A percentile compares a stretch with the other conserved stretches of the same genome.
These are phyloP conservation scores for Yamadazyma mexicana DNA, from an alignment of 1,139 yeast genomes.

Conservation along the genomic window DNA sequence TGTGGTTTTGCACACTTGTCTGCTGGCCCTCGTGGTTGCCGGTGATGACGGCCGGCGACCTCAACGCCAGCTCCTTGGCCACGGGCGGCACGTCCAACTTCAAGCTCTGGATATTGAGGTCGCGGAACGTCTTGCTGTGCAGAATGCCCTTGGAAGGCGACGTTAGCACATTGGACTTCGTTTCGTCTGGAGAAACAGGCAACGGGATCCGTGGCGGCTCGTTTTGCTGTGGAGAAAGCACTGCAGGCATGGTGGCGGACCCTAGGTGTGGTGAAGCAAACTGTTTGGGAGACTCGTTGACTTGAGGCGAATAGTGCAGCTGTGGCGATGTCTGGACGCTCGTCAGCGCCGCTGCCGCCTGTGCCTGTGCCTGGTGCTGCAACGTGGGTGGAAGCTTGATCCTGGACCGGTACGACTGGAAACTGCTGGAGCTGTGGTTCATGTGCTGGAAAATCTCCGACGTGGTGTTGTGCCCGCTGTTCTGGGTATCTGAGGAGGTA, in stretches of 20 bases:
- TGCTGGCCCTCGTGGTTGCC: too few relatives aligned
- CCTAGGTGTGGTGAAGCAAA: too few relatives aligned
- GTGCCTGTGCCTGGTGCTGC: slow-evolving; percentile 12
- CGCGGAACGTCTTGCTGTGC: slow-evolving; percentile 16
- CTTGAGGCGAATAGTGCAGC: background rate
- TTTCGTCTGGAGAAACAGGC: slow-evolving; percentile 15
- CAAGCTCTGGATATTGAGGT: slow-evolving; percentile 14
- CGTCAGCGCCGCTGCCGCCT: slow-evolving; percentile 1
- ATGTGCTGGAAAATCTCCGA: slow-evolving; percentile 12
- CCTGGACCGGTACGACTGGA: slow-evolving; percentile 32
- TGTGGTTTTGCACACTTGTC: too few relatives aligned
- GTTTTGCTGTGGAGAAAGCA: background rate
- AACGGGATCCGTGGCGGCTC: slow-evolving; percentile 16
- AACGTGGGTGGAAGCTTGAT: slow-evolving; percentile 30
- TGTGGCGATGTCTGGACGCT: background rate
- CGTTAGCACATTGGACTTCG: slow-evolving; percentile 6
- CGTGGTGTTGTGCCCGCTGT: background rate
- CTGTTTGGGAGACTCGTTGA: too few relatives aligned
- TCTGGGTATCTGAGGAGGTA: slow-evolving; percentile 4
- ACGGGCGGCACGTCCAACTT: slow-evolving; percentile 10
- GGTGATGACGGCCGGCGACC: slow-evolving; percentile 18
- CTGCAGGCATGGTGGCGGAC: background rate
- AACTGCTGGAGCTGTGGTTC: slow-evolving; percentile 28
- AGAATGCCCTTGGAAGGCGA: slow-evolving; percentile 10
- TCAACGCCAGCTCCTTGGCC: slow-evolving; percentile 4